Evolutionary conservation across 768 basidiomycete species (phyloP), one percentile per base, ranked within the genome.

Genomic region (Macrolepiota dolichaula): DNA sequence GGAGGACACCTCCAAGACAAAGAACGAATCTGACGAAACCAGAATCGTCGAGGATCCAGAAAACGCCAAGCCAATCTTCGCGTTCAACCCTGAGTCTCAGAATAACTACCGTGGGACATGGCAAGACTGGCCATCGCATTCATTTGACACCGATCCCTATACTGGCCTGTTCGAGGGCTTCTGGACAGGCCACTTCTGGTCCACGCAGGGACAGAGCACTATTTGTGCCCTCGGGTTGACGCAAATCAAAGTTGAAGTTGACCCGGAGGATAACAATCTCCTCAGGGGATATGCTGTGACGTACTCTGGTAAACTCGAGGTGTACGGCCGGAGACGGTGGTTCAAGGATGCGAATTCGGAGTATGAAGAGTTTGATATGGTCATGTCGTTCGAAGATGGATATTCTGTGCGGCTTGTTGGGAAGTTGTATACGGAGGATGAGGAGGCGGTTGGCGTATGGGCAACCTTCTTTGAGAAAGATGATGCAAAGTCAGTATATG

Each of bases 401-500:
- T 61, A 42, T 51, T 61, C 59, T n/a, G 40, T 61, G 11, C n/a
- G 57, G 29, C 50, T 59, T 29, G 24, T 50, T 24, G 63, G 63
- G 2, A 35, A 29, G 13, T 42, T 64, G n/a, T 25, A 35, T 29
- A 17, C 42, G 17, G 51, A 35, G n/a, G 22, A 32, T 12, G 63
- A 55, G 29, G 53, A 50, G 3, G 54, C 61, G 24, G 50, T 35
- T 49, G 63, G 63, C 2, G 17, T 3, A 12, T 64, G 59, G 59
- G 22, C 19, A 19, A 24, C 35, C 3, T 58, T 25, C 22, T 11
- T 17, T 12, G 46, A 38, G 32, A 35, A 36, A 25, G 57, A 35
- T 11, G 36, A 58, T 17, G 57, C 47, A 10, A 22, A 58, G 12
- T n/a, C 17, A 13, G 57, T 35, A 6, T 50, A 38, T 40, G 19